Evolutionary conservation across 2,329 filamentous ascomycete species (phyloP).

Genomic region (Sphaceloma murrayae): DNA sequence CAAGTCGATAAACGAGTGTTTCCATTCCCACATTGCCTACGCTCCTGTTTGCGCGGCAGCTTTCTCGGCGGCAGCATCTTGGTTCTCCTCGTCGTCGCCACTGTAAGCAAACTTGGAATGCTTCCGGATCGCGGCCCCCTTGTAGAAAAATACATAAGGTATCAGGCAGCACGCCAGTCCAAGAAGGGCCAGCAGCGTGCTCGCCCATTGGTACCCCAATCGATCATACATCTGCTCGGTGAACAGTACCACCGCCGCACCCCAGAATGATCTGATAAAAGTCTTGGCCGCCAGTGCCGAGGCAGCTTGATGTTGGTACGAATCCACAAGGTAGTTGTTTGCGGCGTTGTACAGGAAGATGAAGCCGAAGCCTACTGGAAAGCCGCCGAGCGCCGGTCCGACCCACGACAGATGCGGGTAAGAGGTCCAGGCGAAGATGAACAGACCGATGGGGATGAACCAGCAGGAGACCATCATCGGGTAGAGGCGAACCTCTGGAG

Average conservation of each 20-base stretch:
- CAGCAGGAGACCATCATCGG: slow-evolving; percentile 53
- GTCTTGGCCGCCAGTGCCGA: slow-evolving; percentile 33
- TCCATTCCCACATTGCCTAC: too few relatives aligned
- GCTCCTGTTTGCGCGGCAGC: too few relatives aligned
- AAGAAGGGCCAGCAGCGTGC: slow-evolving; percentile 47
- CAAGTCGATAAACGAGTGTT: too few relatives aligned
- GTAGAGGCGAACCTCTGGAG: slow-evolving; percentile 67
- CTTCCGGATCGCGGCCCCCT: slow-evolving; percentile 59
- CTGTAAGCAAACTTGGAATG: slow-evolving; percentile 64
- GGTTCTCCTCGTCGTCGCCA: slow-evolving; percentile 42
- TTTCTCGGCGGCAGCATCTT: too few relatives aligned
- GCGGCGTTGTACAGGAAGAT: slow-evolving; percentile 28
- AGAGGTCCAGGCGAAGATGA: slow-evolving; percentile 61
- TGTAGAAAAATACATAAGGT: slow-evolving; percentile 73
- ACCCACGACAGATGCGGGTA: slow-evolving; percentile 58
- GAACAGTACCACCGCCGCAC: slow-evolving; percentile 31
- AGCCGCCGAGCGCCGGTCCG: slow-evolving; percentile 44
- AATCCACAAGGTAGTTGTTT: slow-evolving; percentile 49
- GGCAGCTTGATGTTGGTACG: slow-evolving; percentile 65
- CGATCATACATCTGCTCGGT: slow-evolving; percentile 29
- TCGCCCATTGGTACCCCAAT: slow-evolving; percentile 33
- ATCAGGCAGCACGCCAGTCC: slow-evolving; percentile 70
- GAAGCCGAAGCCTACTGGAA: slow-evolving; percentile 28
- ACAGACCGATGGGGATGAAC: slow-evolving; percentile 57
- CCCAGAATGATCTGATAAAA: slow-evolving; percentile 31